A percentile compares a stretch with the other conserved stretches of the same genome.
Evolutionary conservation across 2,329 filamentous ascomycete genomes (phyloP).

Genomic region (Graphium sp.): DNA sequence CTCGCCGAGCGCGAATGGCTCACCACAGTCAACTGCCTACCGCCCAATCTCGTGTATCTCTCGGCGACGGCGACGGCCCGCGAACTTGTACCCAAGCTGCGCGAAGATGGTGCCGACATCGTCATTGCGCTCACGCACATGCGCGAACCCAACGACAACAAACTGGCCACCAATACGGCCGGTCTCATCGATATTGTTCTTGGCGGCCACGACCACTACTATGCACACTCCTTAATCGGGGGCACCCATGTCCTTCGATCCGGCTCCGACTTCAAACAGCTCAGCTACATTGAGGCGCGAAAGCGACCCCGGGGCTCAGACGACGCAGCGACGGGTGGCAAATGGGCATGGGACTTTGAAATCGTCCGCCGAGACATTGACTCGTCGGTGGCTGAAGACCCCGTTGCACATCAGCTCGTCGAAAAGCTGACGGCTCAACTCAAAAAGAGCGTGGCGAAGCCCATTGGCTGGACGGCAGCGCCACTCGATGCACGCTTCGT

Average conservation of each 20-base stretch:
- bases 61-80: conserved; percentile 61
- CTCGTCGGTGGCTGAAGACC: conserved; percentile 34
- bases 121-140: conserved; percentile 73
- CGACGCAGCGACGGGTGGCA: conserved; percentile 17
- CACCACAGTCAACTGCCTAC: conserved; percentile 73
- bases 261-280: conserved; percentile 80
- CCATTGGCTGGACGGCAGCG: conserved; percentile 66
- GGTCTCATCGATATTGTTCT: conserved; percentile 73
- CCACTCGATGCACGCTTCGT: conserved; percentile 77
- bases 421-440: conserved; percentile 52
- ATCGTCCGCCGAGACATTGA: conserved; percentile 62
- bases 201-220: conserved; percentile 83
- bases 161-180: conserved; percentile 57
- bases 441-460: conserved; percentile 62
- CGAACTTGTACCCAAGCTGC: conserved; percentile 56
- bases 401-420: conserved; percentile 10
- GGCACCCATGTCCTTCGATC: conserved; percentile 73
- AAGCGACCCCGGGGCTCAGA: conserved; percentile 15
- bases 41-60: conserved; percentile 66
- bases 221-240: conserved; percentile 61
- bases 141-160: conserved; percentile 78
- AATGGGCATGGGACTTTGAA: conserved; percentile 69
- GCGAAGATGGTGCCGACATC: conserved; percentile 65
- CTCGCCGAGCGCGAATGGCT: conserved; percentile 81
- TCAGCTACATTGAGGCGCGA: conserved; percentile 73